phyloP scores from a whole-genome alignment of 139 green algal species.

The Nannochloris sp. region DNA sequence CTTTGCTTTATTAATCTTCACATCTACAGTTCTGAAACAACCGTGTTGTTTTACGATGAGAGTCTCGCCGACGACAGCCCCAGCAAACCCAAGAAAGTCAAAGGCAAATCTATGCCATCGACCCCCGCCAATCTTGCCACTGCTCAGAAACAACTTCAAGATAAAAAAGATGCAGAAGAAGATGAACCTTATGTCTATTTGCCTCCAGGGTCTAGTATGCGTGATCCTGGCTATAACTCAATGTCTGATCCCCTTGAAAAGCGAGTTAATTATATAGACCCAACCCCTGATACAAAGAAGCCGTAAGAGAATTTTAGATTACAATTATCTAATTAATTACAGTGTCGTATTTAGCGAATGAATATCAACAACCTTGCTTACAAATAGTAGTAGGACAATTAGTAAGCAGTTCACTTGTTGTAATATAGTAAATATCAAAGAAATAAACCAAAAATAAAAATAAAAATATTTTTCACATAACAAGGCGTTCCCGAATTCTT shows the following conservation, averaged over 20 bases:
- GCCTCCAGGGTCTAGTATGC: slow-evolving; percentile 1
- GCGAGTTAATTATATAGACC: not conserved
- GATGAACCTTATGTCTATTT: slow-evolving; percentile 4
- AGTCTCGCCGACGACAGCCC: not conserved
- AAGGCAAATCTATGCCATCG: not conserved
- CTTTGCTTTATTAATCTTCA: not conserved
- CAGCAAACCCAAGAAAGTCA: not conserved
- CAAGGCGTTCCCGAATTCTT: not conserved
- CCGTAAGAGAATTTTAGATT: not conserved
- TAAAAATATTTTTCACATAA: not conserved
- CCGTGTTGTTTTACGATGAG: not conserved
- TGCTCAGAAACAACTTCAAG: slow-evolving; percentile 1
- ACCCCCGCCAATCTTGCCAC: not conserved
- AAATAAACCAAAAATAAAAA: not conserved
- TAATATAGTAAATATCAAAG: not conserved
- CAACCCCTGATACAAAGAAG: not conserved
- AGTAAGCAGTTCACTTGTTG: no score
- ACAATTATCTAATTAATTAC: not conserved
- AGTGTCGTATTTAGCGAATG: not conserved
- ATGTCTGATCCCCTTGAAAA: not conserved
- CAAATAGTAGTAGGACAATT: no score
- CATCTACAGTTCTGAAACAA: not conserved
- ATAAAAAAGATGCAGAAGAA: slow-evolving; percentile 1
- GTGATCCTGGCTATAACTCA: not conserved
- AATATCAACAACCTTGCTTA: no score